These are phyloP conservation scores for Candida lessepsii DNA, from an alignment of 805 yeast species.

Conservation along the genomic window DNA sequence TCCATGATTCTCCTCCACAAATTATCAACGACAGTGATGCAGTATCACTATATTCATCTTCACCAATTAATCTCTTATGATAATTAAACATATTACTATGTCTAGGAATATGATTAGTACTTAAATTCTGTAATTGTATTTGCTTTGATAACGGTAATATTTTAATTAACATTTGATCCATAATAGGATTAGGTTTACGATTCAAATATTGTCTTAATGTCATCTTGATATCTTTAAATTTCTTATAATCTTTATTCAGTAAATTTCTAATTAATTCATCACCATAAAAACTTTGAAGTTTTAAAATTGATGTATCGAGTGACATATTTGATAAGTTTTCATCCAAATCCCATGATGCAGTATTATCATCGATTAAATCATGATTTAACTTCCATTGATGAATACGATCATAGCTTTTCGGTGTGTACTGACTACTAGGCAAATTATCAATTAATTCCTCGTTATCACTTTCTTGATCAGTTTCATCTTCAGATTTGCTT, in stretches of 20 bases:
- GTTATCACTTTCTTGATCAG: conserved; percentile 14
- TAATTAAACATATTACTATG: conserved; percentile 11
- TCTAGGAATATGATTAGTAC: background rate
- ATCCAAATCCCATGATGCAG: conserved; percentile 38
- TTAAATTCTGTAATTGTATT: conserved; percentile 10
- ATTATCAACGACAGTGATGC: conserved; percentile 21
- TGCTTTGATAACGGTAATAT: conserved; percentile 10
- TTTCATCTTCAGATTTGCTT: background rate
- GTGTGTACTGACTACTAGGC: conserved; percentile 9
- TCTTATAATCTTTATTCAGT: conserved; percentile 22
- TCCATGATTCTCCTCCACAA: conserved; percentile 19
- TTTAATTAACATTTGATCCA: conserved; percentile 16
- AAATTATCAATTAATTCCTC: conserved; percentile 15
- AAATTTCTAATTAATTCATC: conserved; percentile 29
- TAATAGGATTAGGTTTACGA: conserved; percentile 13
- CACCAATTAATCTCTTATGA: conserved; percentile 15
- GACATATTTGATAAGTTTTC: conserved; percentile 20
- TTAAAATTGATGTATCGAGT: conserved; percentile 16
- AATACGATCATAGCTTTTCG: conserved; percentile 16
- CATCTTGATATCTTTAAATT: conserved; percentile 23
- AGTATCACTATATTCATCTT: conserved; percentile 15
- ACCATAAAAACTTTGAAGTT: conserved; percentile 25
- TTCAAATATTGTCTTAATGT: conserved; percentile 15
- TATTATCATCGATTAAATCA: conserved; percentile 31
- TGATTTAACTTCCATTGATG: conserved; percentile 22